phyloP scores from a whole-genome alignment of 2,329 filamentous ascomycete genomes.

The Claviceps arundinis region DNA sequence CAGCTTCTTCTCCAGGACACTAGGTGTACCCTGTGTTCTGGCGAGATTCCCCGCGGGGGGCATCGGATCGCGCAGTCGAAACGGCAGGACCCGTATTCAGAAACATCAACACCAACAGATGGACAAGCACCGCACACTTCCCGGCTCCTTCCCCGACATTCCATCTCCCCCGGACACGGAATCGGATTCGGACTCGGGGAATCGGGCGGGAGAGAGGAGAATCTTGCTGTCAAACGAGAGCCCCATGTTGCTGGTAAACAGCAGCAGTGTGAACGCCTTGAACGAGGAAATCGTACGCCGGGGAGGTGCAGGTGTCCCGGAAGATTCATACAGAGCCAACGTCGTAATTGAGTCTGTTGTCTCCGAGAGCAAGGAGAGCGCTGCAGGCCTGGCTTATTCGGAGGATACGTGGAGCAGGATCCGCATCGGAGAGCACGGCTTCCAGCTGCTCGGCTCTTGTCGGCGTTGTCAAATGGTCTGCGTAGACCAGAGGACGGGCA shows the following conservation, averaged over 20 bases:
- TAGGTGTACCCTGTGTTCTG: conserved; percentile 70
- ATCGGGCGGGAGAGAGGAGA: conserved; percentile 27
- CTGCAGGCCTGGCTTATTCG: conserved; percentile 46
- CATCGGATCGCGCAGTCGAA: conserved; percentile 44
- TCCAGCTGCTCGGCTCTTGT: conserved; percentile 70
- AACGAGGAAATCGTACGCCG: conserved; percentile 56
- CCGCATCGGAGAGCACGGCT: conserved; percentile 48
- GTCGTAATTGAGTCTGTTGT: conserved; percentile 49
- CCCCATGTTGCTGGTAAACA: conserved; percentile 74
- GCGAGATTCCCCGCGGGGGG: conserved; percentile 68
- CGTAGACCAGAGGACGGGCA: conserved; percentile 70
- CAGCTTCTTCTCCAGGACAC: conserved; percentile 60
- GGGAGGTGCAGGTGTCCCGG: conserved; percentile 51
- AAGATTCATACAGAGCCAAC: conserved; percentile 78
- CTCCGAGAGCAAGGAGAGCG: conserved; percentile 9
- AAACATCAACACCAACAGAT: conserved; percentile 36
- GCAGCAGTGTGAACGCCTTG: conserved; percentile 63
- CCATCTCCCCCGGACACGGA: conserved; percentile 45
- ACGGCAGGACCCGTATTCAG: conserved; percentile 58
- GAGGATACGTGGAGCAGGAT: conserved; percentile 69
- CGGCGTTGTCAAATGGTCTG: conserved; percentile 94
- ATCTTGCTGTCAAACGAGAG: conserved; percentile 88
- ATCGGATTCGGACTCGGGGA: conserved; percentile 32
- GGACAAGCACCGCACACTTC: conserved; percentile 20
- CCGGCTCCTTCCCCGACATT: conserved; percentile 39